These are phyloP conservation scores for Plasmodium knowlesi DNA, from an alignment of 169 alveolate species.

Conservation along the genomic window DNA sequence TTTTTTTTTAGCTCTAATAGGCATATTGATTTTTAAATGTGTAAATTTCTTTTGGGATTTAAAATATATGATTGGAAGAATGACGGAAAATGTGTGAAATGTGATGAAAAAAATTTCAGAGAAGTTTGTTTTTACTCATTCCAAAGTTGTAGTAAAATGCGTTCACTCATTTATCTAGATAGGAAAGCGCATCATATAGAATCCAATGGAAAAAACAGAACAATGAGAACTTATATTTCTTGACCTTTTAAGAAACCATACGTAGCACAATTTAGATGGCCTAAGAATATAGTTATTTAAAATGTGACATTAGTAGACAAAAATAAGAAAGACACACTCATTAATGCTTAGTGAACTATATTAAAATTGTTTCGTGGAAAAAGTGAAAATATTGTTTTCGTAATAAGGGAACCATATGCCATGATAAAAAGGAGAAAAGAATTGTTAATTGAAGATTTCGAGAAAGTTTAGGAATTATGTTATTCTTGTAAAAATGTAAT, in stretches of 20 bases:
- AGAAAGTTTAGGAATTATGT: background rate
- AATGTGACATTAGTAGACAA: background rate
- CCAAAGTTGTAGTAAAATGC: background rate
- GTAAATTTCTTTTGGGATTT: background rate
- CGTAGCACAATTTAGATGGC: background rate
- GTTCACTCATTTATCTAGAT: background rate
- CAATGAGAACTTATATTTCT: background rate
- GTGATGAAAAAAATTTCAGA: background rate
- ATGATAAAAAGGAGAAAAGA: background rate
- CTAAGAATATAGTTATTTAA: background rate
- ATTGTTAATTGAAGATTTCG: background rate
- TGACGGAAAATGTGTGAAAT: background rate
- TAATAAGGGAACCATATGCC: background rate
- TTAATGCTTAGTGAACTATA: background rate
- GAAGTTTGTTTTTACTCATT: background rate
- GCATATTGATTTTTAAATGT: background rate
- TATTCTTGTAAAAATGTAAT: background rate
- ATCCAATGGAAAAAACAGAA: background rate
- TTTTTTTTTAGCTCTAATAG: background rate
- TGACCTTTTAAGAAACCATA: background rate
- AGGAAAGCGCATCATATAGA: background rate
- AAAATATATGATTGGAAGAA: background rate
- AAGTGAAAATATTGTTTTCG: background rate
- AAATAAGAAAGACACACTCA: background rate
- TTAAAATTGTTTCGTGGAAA: background rate